These are phyloP conservation scores for Fusarium oxysporum DNA, from an alignment of 2,329 filamentous ascomycete species.

Conservation along the genomic window DNA sequence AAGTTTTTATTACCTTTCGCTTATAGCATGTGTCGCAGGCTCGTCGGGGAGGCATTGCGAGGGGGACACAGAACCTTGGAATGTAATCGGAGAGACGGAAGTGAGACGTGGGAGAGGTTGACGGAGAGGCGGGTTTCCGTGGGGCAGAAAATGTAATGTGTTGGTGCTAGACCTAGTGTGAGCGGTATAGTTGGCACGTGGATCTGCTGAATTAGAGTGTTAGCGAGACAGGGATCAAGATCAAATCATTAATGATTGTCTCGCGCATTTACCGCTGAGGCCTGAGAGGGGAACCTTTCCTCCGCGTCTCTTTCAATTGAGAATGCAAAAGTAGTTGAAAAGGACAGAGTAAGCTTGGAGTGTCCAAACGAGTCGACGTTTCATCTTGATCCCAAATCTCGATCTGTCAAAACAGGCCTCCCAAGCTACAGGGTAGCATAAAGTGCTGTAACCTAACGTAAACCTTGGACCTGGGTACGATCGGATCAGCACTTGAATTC, in stretches of 20 bases:
- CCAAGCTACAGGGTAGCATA: background rate
- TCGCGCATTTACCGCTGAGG: background rate
- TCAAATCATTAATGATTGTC: background rate
- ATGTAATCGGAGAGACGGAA: slow-evolving; percentile 38
- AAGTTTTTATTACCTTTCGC: slow-evolving; percentile 31
- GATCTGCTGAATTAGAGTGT: background rate
- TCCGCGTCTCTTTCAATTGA: background rate
- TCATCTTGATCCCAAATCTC: background rate
- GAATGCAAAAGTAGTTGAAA: background rate
- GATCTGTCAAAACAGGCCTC: background rate
- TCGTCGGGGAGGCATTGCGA: slow-evolving; percentile 35
- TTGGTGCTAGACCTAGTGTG: background rate
- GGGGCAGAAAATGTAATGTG: background rate
- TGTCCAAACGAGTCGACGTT: background rate
- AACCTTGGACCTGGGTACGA: background rate
- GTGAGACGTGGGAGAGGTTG: background rate
- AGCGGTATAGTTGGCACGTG: background rate
- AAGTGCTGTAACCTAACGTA: background rate
- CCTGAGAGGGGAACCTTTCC: background rate
- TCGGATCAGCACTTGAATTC: background rate
- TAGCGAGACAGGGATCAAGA: background rate
- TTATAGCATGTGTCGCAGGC: slow-evolving; percentile 37
- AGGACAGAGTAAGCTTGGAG: background rate
- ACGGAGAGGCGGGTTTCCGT: slow-evolving; percentile 22
- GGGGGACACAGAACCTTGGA: background rate